Evolutionary conservation across 2,329 filamentous ascomycete species (phyloP).

Genomic region (Claviceps africana): DNA sequence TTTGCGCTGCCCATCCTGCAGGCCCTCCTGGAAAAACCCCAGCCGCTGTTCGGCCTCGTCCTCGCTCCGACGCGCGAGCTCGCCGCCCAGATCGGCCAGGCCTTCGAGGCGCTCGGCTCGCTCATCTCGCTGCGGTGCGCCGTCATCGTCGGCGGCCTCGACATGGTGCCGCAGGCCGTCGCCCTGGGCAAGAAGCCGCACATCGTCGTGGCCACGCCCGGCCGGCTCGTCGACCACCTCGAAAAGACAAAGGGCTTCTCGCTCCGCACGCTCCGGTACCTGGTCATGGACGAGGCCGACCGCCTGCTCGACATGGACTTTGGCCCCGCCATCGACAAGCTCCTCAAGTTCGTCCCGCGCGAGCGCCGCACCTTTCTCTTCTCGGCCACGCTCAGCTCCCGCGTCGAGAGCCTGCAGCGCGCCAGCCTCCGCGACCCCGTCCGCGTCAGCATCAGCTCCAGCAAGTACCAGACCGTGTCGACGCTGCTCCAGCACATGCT

Average conservation of each 20-base stretch:
- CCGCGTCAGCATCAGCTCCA: constrained; percentile 65
- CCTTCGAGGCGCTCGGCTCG: constrained; percentile 76
- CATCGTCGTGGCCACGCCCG: constrained; percentile 83
- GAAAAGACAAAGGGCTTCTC: constrained; percentile 97
- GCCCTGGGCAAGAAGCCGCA: constrained; percentile 93
- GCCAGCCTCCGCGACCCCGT: constrained; percentile 77
- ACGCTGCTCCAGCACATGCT: constrained; percentile 77
- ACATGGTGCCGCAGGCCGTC: constrained; percentile 87
- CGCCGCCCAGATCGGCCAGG: constrained; percentile 77
- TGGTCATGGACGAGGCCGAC: constrained; percentile 94
- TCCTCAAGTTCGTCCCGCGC: constrained; percentile 73
- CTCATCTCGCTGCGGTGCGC: constrained; percentile 78
- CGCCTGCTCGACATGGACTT: constrained; percentile 88
- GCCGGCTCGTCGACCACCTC: constrained; percentile 76
- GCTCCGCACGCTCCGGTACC: constrained; percentile 64
- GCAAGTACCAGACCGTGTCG: constrained; percentile 82
- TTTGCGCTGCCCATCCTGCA: constrained; percentile 91
- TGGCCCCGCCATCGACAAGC: constrained; percentile 81
- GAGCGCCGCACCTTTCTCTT: constrained; percentile 77
- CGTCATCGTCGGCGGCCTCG: constrained; percentile 83
- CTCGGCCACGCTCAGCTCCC: constrained; percentile 85
- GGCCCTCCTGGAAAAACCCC: constrained; percentile 75
- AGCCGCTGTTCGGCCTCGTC: constrained; percentile 74
- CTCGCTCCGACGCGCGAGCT: constrained; percentile 88
- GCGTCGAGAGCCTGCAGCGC: constrained; percentile 83